Conservation (phyloP, 1,284 basidiomycete genomes). For the Caloboletus inedulis region DNA sequence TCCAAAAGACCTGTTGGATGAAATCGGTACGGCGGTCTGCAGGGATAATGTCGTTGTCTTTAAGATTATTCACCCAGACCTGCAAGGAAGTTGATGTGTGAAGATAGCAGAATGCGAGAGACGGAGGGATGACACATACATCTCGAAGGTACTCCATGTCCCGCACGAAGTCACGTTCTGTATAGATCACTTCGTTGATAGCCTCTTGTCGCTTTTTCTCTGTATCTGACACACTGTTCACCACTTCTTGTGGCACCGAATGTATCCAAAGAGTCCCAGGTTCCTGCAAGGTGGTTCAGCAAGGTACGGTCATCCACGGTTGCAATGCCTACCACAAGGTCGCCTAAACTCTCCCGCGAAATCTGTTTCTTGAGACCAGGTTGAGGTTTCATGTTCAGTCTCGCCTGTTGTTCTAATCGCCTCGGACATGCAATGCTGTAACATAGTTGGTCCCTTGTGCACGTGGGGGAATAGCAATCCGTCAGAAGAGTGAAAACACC, state of each 20-base stretch:
- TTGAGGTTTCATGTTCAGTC: conserved; percentile 90
- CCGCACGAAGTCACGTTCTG: conserved; percentile 95
- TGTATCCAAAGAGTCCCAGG: conserved; percentile 97
- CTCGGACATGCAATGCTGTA: conserved; percentile 97
- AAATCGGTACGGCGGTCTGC: conserved; percentile 80
- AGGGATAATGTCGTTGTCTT: conserved; percentile 76
- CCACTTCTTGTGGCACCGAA: conserved; percentile 91
- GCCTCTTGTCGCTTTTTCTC: conserved; percentile 98
- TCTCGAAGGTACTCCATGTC: conserved; percentile 98
- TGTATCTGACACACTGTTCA: conserved; percentile 85
- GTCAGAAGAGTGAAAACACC: conserved; percentile 97
- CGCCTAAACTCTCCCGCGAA: conserved; percentile 80
- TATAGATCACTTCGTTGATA: conserved; percentile 99
- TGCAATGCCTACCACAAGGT: conserved; percentile 59
- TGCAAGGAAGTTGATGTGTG: conserved; percentile 32
- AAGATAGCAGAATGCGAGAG: neutral
- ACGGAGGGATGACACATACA: conserved; percentile 45
- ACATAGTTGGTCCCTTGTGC: conserved; percentile 88
- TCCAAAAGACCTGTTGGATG: conserved; percentile 96
- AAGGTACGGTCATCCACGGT: neutral
- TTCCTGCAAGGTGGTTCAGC: conserved; percentile 49
- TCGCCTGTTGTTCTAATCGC: conserved; percentile 89
- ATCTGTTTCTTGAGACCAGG: conserved; percentile 82
- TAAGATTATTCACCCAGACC: conserved; percentile 90
- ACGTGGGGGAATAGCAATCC: conserved; percentile 98